Conservation (phyloP, 192 early-diverging fungal species). For the Coemansia asiatica region DNA sequence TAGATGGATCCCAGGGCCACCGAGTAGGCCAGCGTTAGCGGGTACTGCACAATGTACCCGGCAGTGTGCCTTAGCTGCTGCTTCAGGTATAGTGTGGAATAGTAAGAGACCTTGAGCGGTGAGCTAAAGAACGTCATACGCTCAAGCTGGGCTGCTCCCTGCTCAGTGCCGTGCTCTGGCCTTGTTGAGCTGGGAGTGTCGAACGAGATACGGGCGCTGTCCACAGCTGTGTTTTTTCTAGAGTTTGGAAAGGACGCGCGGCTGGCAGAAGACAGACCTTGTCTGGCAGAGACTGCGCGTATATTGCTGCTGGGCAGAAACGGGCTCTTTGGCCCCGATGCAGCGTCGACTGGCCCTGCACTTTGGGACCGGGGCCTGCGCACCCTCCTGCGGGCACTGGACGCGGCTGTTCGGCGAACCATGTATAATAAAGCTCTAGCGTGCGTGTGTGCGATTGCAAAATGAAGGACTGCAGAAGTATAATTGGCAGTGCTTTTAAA, state of each 20-base stretch:
- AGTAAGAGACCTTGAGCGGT: constrained; percentile 52
- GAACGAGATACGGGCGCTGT: constrained; percentile 2
- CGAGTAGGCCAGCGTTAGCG: constrained; percentile 37
- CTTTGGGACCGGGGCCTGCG: constrained; percentile 5
- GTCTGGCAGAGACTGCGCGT: background rate
- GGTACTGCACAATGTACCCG: constrained; percentile 37
- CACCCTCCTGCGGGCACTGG: constrained; percentile 19
- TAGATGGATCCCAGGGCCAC: constrained; percentile 32
- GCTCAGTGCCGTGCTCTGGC: background rate
- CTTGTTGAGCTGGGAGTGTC: background rate
- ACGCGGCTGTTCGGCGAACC: constrained; percentile 20
- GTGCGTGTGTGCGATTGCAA: background rate
- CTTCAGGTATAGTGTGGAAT: constrained; percentile 44
- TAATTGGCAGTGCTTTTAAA: background rate
- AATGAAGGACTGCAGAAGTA: background rate
- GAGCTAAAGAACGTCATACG: constrained; percentile 40
- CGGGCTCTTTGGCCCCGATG: background rate
- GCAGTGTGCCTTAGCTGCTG: constrained; percentile 18
- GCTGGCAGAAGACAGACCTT: background rate
- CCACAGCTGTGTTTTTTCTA: background rate
- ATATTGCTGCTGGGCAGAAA: constrained; percentile 6
- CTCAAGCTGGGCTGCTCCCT: constrained; percentile 13
- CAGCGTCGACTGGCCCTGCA: background rate
- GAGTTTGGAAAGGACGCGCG: background rate
- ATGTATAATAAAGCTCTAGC: constrained; percentile 2